Evolutionary conservation across 140 eudicot species (phyloP), one percentile per base, ranked within the genome.

Genomic region (Cichorium intybus): DNA sequence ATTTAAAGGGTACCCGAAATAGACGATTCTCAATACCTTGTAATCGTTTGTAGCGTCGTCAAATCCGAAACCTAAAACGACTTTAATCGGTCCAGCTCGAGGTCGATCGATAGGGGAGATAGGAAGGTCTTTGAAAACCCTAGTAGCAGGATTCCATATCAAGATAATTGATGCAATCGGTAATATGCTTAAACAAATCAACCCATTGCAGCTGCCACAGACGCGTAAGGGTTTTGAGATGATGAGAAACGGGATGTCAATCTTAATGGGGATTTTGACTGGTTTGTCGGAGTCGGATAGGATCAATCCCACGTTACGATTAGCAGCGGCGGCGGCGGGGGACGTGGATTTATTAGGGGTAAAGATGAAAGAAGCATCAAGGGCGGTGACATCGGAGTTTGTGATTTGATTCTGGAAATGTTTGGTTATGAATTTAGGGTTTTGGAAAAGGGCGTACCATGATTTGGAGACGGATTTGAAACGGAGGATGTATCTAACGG

Each of bases 1-100:
- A 24, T 55, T 70, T 50, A 49, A 70, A 0, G 77, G 60, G 20
- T 49, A 48, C 27, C 70, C 70, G 15, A 46, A 67, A 43, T 79
- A 79, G 22, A 81, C 79, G 37, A 79, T 77, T 69, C 89, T 83
- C 61, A 83, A 57, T 3, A 83, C 80, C 75, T 79, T 83, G 4
- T 79, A 83, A 65, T 83, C 89, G 27, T 47, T 43, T 0, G 70
- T 17, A 21, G 10, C 29, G 4, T 31, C 34, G 24, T 76, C 82
- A 28, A 45, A 83, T 18, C 85, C 89, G 17, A 79, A 83, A 24
- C 78, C 85, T 43, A 74, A 34, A 8, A 54, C 84, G 22, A 76
- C 69, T 64, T 69, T 74, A 35, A 79, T 64, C 16, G 80, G 80
- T 2, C 75, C 75, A n/a, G 70, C 58, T 11, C 22, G 29, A 4